These are phyloP conservation scores for Diplocarpon mali DNA, from an alignment of 2,329 filamentous ascomycete species.

Conservation along the genomic window DNA sequence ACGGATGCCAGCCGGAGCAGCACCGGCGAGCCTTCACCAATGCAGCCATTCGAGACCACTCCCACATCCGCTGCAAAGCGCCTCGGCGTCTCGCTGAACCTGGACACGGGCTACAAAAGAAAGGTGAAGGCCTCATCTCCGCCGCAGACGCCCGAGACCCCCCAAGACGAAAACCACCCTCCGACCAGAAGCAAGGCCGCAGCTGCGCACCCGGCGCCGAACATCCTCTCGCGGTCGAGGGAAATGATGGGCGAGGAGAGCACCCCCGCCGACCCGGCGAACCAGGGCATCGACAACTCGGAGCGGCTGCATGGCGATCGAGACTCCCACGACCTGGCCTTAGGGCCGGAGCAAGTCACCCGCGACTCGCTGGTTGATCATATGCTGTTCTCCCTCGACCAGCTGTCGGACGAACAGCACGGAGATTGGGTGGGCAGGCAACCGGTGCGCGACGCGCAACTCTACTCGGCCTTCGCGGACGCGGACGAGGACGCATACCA, in stretches of 20 bases:
- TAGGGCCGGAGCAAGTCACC: conserved; percentile 64
- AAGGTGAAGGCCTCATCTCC: conserved; percentile 19
- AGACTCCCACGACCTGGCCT: conserved; percentile 63
- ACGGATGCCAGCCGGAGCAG: no score
- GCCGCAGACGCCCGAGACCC: conserved; percentile 23
- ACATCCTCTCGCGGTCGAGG: conserved; percentile 15
- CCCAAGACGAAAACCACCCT: conserved; percentile 16
- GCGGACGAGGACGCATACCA: conserved; percentile 24
- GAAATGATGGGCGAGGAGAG: conserved; percentile 28
- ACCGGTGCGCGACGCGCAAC: conserved; percentile 18
- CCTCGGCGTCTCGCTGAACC: conserved; percentile 21
- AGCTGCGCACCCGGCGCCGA: conserved; percentile 23
- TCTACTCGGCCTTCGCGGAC: conserved; percentile 24
- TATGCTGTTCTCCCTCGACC: conserved; percentile 87
- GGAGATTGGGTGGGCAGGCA: conserved; percentile 19
- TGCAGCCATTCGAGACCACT: conserved; percentile 22
- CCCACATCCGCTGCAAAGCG: conserved; percentile 21
- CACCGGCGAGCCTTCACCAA: no score
- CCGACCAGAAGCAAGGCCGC: conserved; percentile 17
- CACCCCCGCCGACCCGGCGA: conserved; percentile 24
- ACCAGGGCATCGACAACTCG: conserved; percentile 16
- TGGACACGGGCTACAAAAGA: conserved; percentile 24
- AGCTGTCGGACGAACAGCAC: conserved; percentile 50
- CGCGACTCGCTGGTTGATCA: conserved; percentile 91
- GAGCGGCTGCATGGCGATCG: conserved; percentile 14